phyloP scores from a whole-genome alignment of 2,329 filamentous ascomycete species.

The Xylaria sp. region DNA sequence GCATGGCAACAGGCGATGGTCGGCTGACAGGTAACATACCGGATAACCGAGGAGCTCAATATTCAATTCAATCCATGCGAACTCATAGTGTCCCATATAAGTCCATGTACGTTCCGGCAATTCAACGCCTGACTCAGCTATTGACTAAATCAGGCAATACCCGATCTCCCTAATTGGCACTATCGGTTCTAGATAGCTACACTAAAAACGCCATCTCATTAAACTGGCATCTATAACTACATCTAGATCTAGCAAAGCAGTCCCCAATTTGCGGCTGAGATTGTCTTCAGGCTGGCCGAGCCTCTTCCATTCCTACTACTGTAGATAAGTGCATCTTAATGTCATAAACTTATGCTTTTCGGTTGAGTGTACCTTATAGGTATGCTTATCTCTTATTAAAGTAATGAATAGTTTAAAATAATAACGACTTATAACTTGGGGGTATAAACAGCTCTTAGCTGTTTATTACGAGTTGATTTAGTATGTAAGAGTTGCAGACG shows the following conservation, averaged over 20 bases:
- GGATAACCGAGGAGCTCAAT: neutral
- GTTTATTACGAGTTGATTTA: no score
- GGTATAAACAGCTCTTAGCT: no score
- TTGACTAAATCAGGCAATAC: slow-evolving; percentile 9
- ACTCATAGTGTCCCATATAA: neutral
- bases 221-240: slow-evolving; percentile 20
- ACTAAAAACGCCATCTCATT: slow-evolving; percentile 30
- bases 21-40: neutral
- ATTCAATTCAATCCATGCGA: neutral
- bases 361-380: no score
- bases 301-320: slow-evolving; percentile 4
- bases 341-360: neutral
- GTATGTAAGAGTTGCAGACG: no score
- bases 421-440: no score
- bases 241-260: slow-evolving; percentile 19
- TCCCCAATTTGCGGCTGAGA: slow-evolving; percentile 15
- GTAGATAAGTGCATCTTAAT: slow-evolving; percentile 20
- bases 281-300: slow-evolving; percentile 13
- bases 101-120: no score
- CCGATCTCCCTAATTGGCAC: slow-evolving; percentile 9
- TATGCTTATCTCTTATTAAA: no score
- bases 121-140: slow-evolving; percentile 6
- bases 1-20: neutral
- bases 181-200: neutral
- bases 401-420: no score